Evolutionary conservation across 305 asterid species (phyloP).

Genomic region (Salvia sclarea): DNA sequence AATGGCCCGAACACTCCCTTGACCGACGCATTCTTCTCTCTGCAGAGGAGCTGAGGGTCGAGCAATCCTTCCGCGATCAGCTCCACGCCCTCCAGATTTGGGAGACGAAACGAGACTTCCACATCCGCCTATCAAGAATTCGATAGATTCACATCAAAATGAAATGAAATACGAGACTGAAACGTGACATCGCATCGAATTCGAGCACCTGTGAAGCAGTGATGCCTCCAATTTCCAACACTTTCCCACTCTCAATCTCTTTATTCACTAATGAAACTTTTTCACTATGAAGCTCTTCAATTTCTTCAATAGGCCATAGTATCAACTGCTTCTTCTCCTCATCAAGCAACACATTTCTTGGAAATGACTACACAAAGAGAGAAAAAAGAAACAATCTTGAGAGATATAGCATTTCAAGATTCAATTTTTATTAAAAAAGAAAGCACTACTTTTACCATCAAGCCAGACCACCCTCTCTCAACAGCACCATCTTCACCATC

Average conservation of each 20-base stretch:
- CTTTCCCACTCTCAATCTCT: constrained; percentile 43
- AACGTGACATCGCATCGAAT: neutral
- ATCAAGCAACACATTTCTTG: constrained; percentile 56
- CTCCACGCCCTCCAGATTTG: constrained; percentile 46
- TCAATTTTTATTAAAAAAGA: neutral
- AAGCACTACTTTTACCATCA: constrained; percentile 45
- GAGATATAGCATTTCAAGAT: neutral
- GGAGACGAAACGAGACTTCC: constrained; percentile 45
- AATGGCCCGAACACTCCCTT: constrained; percentile 60
- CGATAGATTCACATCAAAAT: too few species aligned
- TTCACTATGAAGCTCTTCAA: constrained; percentile 39
- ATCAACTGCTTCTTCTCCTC: constrained; percentile 46
- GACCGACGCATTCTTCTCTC: constrained; percentile 44
- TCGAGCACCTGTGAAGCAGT: constrained; percentile 59
- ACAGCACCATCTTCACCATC: constrained; percentile 33
- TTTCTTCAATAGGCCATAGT: constrained; percentile 76
- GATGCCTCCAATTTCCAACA: constrained; percentile 45
- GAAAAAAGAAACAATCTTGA: neutral
- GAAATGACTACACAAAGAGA: constrained; percentile 46
- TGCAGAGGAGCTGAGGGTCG: constrained; percentile 53
- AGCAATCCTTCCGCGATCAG: constrained; percentile 22
- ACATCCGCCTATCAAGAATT: constrained; percentile 49
- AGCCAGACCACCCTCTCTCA: constrained; percentile 63
- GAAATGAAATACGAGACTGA: neutral
- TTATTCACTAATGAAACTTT: constrained; percentile 37